Evolutionary conservation across 176 grass and related monocot genomes (phyloP), one percentile per base, ranked within the genome.

Genomic region (Carex pumila): DNA sequence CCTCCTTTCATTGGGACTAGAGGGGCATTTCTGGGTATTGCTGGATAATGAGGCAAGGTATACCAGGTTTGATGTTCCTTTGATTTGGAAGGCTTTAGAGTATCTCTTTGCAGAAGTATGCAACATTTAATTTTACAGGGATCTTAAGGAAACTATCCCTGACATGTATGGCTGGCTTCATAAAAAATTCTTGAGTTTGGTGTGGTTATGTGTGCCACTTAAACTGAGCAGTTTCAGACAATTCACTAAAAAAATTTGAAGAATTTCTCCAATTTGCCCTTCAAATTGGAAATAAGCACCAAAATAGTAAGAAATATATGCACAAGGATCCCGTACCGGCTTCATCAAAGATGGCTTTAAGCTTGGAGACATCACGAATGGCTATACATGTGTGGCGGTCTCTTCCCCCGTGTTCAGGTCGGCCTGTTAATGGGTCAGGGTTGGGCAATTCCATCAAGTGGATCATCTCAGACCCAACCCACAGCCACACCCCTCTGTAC

Each of bases 321-420:
- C 22, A 57, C 2, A 34, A 18, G 73, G 52, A 75, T 57, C 15
- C 25, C 41, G 43, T 95, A 99, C 96, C 90, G 61, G 93, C 89
- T 92, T 92, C 86, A 60, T 94, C 93, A 82, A 99, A 99, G 12
- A 94, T 94, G 62, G 89, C 90, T 89, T 99, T 96, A 13, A 96
- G 86, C 85, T 95, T 96, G 43, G 84, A 83, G 7, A 99, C 91
- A 88, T 99, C 91, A 79, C 80, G 87, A 36, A 99, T 96, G 80
- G 93, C 93, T 70, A 99, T 87, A 84, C 95, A 99, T 49, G 97
- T 88, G 80, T 99, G 96, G 47, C 92, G 92, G 85, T 98, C 95
- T 65, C 92, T 87, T 32, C 97, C 97, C 0, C 97, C 97, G 59
- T 99, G 97, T 87, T 95, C 97, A 43, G 97, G 97, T 52, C 97